phyloP scores from a whole-genome alignment of 371 early-diverging fungal species.

The Circinella umbellata region DNA sequence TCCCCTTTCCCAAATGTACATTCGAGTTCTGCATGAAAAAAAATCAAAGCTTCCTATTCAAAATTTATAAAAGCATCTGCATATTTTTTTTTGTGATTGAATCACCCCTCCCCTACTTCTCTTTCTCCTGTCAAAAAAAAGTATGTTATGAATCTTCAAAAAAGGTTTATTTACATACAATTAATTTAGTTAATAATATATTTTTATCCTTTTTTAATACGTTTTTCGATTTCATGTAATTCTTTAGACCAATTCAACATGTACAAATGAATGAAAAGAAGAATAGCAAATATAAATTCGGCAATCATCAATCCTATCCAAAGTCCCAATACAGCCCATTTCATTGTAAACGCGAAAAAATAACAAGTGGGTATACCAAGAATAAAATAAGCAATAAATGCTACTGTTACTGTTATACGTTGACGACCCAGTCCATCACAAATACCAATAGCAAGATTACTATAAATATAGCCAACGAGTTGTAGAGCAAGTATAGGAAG shows the following conservation, averaged over 20 bases:
- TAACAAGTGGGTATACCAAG: constrained; percentile 66
- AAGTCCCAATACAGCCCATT: constrained; percentile 57
- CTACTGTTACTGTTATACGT: constrained; percentile 58
- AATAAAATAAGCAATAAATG: constrained; percentile 53
- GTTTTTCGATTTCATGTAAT: not conserved
- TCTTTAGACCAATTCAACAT: constrained; percentile 1
- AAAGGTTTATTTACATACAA: too few species aligned
- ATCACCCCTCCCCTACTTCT: too few species aligned
- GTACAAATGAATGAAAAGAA: not conserved
- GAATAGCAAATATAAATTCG: not conserved
- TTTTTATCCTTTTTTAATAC: not conserved
- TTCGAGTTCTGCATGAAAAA: too few species aligned
- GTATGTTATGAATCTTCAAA: too few species aligned
- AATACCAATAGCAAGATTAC: constrained; percentile 62
- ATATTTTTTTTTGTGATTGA: too few species aligned
- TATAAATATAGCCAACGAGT: constrained; percentile 59
- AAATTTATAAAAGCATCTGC: too few species aligned
- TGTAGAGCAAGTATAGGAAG: constrained; percentile 74
- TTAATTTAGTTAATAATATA: too few species aligned
- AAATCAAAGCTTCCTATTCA: too few species aligned
- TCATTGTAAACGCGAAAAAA: constrained; percentile 48
- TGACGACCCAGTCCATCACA: constrained; percentile 69
- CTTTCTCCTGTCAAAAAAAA: too few species aligned
- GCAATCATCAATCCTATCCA: constrained; percentile 52
- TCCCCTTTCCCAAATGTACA: too few species aligned